These are phyloP conservation scores for Fusarium napiforme DNA, from an alignment of 2,329 filamentous ascomycete genomes.

Conservation along the genomic window DNA sequence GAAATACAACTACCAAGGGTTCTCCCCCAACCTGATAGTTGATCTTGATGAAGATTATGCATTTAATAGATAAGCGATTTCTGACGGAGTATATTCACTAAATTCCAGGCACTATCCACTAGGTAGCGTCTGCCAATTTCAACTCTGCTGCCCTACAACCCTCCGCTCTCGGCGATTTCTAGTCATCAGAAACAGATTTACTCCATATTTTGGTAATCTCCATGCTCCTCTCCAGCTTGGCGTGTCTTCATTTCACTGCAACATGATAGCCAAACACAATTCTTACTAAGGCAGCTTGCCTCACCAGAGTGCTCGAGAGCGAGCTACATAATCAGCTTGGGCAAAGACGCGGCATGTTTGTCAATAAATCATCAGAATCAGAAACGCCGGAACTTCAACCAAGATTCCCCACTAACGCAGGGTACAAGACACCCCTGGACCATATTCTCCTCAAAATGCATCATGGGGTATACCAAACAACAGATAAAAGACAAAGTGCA, in stretches of 20 bases:
- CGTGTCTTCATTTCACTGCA: neutral
- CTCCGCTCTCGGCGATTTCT: neutral
- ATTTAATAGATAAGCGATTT: conserved; percentile 5
- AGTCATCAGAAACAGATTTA: neutral
- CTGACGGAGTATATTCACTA: neutral
- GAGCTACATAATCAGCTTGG: conserved; percentile 1
- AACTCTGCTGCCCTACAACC: neutral
- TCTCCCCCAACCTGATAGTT: conserved; percentile 12
- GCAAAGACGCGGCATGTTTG: conserved; percentile 13
- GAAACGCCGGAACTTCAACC: conserved; percentile 32
- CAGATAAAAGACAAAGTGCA: conserved; percentile 20
- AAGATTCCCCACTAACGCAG: conserved; percentile 12
- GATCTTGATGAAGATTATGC: conserved; percentile 40
- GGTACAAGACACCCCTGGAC: conserved; percentile 15
- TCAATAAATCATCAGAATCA: conserved; percentile 20
- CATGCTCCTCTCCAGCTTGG: neutral
- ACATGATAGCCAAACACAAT: neutral
- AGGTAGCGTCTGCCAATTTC: neutral
- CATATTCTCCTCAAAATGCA: conserved; percentile 38
- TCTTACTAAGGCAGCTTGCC: neutral
- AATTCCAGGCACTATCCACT: neutral
- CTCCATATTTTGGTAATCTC: neutral
- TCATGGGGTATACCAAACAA: conserved; percentile 42
- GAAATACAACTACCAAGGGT: neutral
- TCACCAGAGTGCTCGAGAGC: neutral